Conservation (phyloP, 257 asterid species). For the Fraxinus anomala region DNA sequence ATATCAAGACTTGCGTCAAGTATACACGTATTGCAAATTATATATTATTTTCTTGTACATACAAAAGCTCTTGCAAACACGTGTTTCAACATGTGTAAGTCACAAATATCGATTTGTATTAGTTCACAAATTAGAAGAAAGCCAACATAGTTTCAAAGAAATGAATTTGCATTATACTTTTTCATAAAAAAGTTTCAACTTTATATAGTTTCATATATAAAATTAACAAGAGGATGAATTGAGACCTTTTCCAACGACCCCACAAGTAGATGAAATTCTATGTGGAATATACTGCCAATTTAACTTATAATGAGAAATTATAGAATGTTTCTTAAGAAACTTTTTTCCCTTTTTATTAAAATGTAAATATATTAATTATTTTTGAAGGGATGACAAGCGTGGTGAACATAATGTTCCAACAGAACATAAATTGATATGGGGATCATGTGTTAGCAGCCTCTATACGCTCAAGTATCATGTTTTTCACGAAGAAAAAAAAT, state of each 20-base stretch:
- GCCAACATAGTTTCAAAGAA: too few species aligned
- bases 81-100: too few species aligned
- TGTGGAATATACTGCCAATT: constrained; percentile 2
- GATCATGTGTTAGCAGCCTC: constrained; percentile 19
- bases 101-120: neutral
- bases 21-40: neutral
- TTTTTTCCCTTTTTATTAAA: neutral
- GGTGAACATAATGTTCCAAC: neutral
- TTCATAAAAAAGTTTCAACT: constrained; percentile 24
- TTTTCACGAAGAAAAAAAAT: constrained; percentile 28
- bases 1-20: too few species aligned
- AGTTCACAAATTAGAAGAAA: neutral
- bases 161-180: neutral
- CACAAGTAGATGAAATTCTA: neutral
- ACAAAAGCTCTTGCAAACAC: neutral
- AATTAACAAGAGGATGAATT: neutral
- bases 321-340: neutral
- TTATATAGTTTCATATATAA: neutral
- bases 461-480: constrained; percentile 2
- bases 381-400: neutral
- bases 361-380: neutral
- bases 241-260: constrained; percentile 2
- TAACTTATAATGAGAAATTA: neutral
- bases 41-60: too few species aligned
- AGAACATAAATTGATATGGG: constrained; percentile 15